Percentiles rank a stretch among this genome's conserved stretches.
These are phyloP conservation scores for Debaryomyces coudertii DNA, from an alignment of 1,139 yeast species.

Conservation along the genomic window DNA sequence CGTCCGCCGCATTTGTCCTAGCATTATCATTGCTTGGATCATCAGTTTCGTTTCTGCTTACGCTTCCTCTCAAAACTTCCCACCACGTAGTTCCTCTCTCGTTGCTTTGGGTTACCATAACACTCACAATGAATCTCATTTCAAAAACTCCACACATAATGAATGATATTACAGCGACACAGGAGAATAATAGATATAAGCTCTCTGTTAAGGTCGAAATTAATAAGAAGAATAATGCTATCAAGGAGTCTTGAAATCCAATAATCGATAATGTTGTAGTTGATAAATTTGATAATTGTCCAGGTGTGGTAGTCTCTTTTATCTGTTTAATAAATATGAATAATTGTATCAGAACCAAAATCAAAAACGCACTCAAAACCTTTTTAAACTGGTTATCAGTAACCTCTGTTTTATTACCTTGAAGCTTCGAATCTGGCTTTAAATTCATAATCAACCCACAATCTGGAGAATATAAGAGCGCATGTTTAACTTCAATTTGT, in stretches of 20 bases:
- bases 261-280: constrained; percentile 53
- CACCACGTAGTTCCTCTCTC: constrained; percentile 70
- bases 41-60: constrained; percentile 16
- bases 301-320: constrained; percentile 74
- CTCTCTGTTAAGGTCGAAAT: constrained; percentile 58
- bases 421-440: constrained; percentile 29
- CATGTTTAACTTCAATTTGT: constrained; percentile 51
- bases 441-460: constrained; percentile 66
- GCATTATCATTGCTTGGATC: constrained; percentile 12
- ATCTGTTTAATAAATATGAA: constrained; percentile 57
- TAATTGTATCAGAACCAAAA: constrained; percentile 42
- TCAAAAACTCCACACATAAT: constrained; percentile 77
- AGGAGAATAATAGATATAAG: constrained; percentile 66
- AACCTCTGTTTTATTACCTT: constrained; percentile 63
- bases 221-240: constrained; percentile 64
- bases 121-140: constrained; percentile 70
- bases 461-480: constrained; percentile 81
- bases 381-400: constrained; percentile 44
- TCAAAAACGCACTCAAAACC: constrained; percentile 51
- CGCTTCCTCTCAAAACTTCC: constrained; percentile 58
- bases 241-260: constrained; percentile 74
- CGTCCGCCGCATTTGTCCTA: constrained; percentile 12
- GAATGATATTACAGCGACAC: constrained; percentile 71
- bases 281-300: constrained; percentile 56
- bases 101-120: constrained; percentile 71